Evolutionary conservation across 2,329 filamentous ascomycete species (phyloP).

Genomic region (Curvularia spicifera): DNA sequence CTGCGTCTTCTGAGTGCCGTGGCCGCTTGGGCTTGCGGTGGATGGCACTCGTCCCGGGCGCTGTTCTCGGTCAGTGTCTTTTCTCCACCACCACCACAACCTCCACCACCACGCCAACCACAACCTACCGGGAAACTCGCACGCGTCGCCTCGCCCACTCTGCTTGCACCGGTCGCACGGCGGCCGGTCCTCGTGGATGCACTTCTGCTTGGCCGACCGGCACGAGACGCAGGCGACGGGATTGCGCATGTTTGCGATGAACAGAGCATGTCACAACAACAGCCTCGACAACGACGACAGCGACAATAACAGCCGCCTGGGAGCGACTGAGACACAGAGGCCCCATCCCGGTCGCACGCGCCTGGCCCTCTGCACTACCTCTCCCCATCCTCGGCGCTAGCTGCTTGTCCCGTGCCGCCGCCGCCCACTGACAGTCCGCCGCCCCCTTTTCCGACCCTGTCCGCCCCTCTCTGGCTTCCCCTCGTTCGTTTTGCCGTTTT

Average conservation of each 20-base stretch:
- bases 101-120: background rate
- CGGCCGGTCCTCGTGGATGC: constrained; percentile 49
- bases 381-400: constrained; percentile 12
- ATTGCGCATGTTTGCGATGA: constrained; percentile 43
- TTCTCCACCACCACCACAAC: background rate
- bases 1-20: constrained; percentile 35
- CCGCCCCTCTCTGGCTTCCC: background rate
- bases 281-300: background rate
- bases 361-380: constrained; percentile 6
- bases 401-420: background rate
- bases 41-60: constrained; percentile 48
- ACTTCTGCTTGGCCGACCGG: constrained; percentile 50
- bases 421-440: background rate
- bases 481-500: background rate
- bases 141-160: constrained; percentile 39
- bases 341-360: constrained; percentile 2
- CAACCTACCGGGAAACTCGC: constrained; percentile 29
- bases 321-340: background rate
- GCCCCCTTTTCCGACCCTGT: background rate
- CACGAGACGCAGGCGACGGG: constrained; percentile 50
- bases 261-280: background rate
- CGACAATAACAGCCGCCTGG: background rate
- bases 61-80: constrained; percentile 22
- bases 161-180: constrained; percentile 50
- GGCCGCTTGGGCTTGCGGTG: constrained; percentile 49